Base-by-base conservation (phyloP, 2,329 filamentous ascomycete genomes). In the Mycosphaerella sp. region DNA sequence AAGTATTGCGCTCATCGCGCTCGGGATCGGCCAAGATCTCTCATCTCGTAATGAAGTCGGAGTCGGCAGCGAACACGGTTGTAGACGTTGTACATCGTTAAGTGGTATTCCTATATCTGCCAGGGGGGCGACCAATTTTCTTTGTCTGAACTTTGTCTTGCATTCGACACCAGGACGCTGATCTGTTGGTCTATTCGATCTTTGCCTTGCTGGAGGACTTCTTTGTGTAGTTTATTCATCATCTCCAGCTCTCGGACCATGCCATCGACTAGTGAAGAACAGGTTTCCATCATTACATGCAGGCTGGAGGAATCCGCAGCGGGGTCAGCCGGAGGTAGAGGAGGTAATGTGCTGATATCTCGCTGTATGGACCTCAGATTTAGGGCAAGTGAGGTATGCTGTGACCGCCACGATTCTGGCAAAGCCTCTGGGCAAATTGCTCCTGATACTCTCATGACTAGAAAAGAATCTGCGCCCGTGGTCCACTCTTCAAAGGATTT, bases 171-270 rank as follows among this genome's bases (percentile, higher is more conserved):
- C 13, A 63, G 39, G 13, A 50, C 54, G 28, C 56, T 57, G 12
- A 66, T 60, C 40, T 61, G 59, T 35, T 61, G 53, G 14, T 68
- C 64, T n/a, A 86, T 78, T 79, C 82, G 85, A 37, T 71, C 72
- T 50, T 74, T 73, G 66, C 86, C 83, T 40, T 75, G 71, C 41
- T 67, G 69, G 46, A 80, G 66, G 4, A 79, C 77, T 59, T 81
- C 79, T 41, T 68, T 70, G 67, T 84, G 80, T 50, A 86, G 78
- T 60, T 76, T 73, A 49, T 74, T 74, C 82, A 86, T 86, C 53
- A 76, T 54, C n/a, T 66, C 66, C 55, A 86, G 68, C 70, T 86
- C 83, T n/a, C 70, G 71, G 40, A 82, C 66, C 81, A 85, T 85
- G 32, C 75, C 79, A 42, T 70, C 63, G 10, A 84, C 73, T 40